Conservation (phyloP, 2,329 filamentous ascomycete genomes). For the Exutisphaerella laricina region DNA sequence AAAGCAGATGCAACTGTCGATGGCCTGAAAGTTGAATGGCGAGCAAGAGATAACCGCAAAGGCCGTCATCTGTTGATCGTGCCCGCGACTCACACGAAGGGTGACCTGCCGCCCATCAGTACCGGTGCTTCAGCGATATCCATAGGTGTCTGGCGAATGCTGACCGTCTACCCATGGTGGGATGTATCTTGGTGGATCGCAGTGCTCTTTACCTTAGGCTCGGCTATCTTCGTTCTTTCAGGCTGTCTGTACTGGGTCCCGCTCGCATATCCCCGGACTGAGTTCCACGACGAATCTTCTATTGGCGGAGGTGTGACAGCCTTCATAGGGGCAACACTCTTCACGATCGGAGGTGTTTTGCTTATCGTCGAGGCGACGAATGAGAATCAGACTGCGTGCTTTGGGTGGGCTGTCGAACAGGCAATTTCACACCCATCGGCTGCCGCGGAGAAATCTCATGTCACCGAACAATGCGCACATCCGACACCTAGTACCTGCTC, state of each 20-base stretch:
- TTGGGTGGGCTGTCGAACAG: conserved; percentile 59
- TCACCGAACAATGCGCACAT: conserved; percentile 10
- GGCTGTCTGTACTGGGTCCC: conserved; percentile 61
- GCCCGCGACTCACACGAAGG: conserved; percentile 15
- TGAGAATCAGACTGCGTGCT: conserved; percentile 58
- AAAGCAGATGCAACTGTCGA: not conserved
- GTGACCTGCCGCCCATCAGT: conserved; percentile 32
- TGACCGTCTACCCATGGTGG: conserved; percentile 29
- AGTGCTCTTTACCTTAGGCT: conserved; percentile 48
- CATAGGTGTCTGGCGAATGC: conserved; percentile 46
- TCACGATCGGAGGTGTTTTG: conserved; percentile 56
- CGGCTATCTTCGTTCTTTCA: conserved; percentile 44
- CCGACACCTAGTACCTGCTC: conserved; percentile 2
- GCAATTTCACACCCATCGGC: not conserved
- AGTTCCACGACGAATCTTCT: conserved; percentile 50
- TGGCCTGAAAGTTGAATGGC: conserved; percentile 5
- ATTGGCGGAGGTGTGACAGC: conserved; percentile 57
- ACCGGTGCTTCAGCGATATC: conserved; percentile 30
- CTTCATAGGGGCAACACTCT: conserved; percentile 62
- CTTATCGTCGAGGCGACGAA: conserved; percentile 65
- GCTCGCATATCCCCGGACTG: conserved; percentile 38
- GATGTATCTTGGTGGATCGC: conserved; percentile 39
- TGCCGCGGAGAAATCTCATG: conserved; percentile 5
- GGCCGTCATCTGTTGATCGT: conserved; percentile 35
- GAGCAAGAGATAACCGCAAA: conserved; percentile 11